Base-by-base conservation (phyloP, 2,329 filamentous ascomycete species). In the Monosporascus sp. region DNA sequence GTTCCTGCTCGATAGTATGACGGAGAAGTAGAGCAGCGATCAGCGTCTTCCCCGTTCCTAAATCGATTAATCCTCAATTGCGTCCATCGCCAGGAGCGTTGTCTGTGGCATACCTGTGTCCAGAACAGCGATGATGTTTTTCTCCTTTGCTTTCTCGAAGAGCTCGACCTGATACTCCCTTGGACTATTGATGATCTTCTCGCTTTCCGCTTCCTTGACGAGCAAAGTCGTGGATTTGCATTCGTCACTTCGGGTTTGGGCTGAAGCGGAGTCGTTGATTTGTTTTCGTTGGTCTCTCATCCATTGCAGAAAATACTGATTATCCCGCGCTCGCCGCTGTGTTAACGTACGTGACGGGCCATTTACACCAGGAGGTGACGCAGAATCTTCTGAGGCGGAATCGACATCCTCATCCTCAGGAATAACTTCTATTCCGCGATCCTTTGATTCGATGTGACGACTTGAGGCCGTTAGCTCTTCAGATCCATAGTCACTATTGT, bases 91-190 rank as follows among this genome's bases (percentile, higher is more conserved):
- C 8, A 35, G 43, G 18, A 7, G 20, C n/a, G 17, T 6, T 5
- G 41, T 17, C 22, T 14, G 20, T 43, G 8, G 49, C 63, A 49
- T 66, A 85, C 84, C 90, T n/a, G 93, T 97, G 64, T 95, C 91
- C 1, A 97, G 79, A 1, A 99, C 94, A 1, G 94, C 92, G 60
- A 99, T 96, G 7, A 87, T 88, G 65, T 99, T 99, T 60, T 86
- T 81, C 49, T 80, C 66, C 65, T 94, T 96, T 4, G 94, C 93
- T 58, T 82, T 82, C 68, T 97, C 90, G 63, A 94, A 97, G 0
- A 99, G 79, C 66, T 97, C 93, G 14, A 89, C 75, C 68, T 99
- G 94, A 64, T 97, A 99, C 63, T 96, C 90, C 48, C 93, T 81
- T 0, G 92, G 90, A 50, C 84, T 87, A 11, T 84, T 80, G 54